phyloP scores from a whole-genome alignment of 345 rosid species.

The Isatis tinctoria region DNA sequence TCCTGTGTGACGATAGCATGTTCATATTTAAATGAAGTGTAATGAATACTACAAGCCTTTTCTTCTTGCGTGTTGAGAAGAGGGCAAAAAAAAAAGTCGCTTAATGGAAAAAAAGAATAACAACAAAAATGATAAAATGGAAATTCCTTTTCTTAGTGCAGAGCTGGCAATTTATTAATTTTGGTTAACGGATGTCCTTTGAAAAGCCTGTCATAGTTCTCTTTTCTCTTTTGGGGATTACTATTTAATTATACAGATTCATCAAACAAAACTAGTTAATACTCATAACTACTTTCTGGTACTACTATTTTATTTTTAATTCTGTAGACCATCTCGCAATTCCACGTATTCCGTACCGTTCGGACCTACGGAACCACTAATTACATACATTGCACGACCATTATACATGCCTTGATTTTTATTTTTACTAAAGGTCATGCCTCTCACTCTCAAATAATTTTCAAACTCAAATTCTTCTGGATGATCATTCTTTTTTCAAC shows the following conservation, averaged over 20 bases:
- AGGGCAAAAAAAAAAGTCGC: background rate
- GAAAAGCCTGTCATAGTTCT: slow-evolving; percentile 21
- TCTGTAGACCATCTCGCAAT: background rate
- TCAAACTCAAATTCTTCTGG: background rate
- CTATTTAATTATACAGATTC: background rate
- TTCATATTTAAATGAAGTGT: background rate
- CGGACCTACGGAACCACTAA: slow-evolving; percentile 10
- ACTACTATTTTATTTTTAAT: background rate
- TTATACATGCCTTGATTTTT: background rate
- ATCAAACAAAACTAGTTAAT: background rate
- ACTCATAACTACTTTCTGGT: background rate
- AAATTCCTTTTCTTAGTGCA: background rate
- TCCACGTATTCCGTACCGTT: slow-evolving; percentile 18
- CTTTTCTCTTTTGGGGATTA: slow-evolving; percentile 18
- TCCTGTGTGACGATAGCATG: background rate
- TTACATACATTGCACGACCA: background rate
- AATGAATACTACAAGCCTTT: background rate
- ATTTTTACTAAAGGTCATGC: background rate
- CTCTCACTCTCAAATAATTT: background rate
- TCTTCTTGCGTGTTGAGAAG: slow-evolving; percentile 9
- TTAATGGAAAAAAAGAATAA: background rate
- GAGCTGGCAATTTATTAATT: background rate
- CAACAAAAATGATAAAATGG: background rate
- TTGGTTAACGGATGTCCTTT: background rate
- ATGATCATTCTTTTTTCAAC: background rate